These are phyloP conservation scores for Schizopora paradoxa DNA, from an alignment of 1,284 basidiomycete species.

Conservation along the genomic window DNA sequence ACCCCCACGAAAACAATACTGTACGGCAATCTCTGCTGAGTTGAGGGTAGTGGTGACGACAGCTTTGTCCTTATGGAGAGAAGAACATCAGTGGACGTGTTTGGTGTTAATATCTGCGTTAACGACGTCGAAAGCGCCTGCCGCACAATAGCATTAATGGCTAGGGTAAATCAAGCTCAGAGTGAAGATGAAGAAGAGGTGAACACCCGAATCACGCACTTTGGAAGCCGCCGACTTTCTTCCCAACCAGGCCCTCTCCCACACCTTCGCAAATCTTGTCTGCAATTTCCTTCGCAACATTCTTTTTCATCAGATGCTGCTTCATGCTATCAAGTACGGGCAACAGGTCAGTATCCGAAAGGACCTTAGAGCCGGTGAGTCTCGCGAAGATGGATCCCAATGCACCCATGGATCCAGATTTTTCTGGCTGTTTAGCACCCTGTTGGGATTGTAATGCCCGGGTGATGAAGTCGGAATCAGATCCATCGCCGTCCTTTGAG, in stretches of 20 bases:
- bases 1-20: conserved; percentile 98
- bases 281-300: conserved; percentile 94
- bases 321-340: conserved; percentile 94
- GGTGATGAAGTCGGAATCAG: conserved; percentile 52
- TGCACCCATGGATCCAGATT: conserved; percentile 48
- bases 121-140: conserved; percentile 81
- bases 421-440: conserved; percentile 29
- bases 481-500: conserved; percentile 37
- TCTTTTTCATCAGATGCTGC: conserved; percentile 97
- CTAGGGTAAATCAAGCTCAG: conserved; percentile 33
- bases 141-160: conserved; percentile 82
- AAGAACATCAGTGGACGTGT: conserved; percentile 92
- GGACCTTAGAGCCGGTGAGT: conserved; percentile 77
- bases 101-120: conserved; percentile 93
- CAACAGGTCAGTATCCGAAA: conserved; percentile 79
- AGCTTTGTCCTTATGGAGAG: conserved; percentile 74
- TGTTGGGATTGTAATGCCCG: conserved; percentile 43
- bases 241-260: conserved; percentile 83
- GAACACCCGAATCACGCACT: conserved; percentile 42
- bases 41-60: conserved; percentile 60
- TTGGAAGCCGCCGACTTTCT: conserved; percentile 83
- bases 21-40: conserved; percentile 80
- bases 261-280: conserved; percentile 94
- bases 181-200: conserved; percentile 2
- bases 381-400: conserved; percentile 75